phyloP scores from a whole-genome alignment of 371 early-diverging fungal species.

The Syncephalastrum monosporum region DNA sequence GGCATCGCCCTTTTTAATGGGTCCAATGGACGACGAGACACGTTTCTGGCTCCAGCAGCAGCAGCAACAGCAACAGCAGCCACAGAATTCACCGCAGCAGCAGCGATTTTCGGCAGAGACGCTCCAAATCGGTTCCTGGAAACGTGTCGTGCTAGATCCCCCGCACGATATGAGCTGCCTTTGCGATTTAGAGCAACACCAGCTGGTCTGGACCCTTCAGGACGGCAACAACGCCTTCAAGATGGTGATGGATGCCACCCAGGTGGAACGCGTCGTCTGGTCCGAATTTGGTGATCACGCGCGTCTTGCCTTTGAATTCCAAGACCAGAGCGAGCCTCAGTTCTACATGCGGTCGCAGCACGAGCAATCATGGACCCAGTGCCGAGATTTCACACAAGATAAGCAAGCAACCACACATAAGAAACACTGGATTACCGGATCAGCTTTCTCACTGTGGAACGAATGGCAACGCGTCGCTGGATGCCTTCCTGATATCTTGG shows the following conservation, averaged over 20 bases:
- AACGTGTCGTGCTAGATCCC: slow-evolving; percentile 55
- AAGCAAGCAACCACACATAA: slow-evolving; percentile 28
- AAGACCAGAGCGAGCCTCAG: too few relatives aligned
- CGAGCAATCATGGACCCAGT: slow-evolving; percentile 27
- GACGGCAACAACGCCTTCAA: slow-evolving; percentile 67
- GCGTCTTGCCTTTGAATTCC: too few relatives aligned
- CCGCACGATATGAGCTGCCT: slow-evolving; percentile 58
- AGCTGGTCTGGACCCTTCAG: slow-evolving; percentile 66
- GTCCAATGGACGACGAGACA: not conserved
- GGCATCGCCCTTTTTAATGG: not conserved
- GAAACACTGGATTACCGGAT: too few relatives aligned
- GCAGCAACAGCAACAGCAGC: not conserved
- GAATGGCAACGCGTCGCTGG: too few relatives aligned
- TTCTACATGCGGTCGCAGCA: too few relatives aligned
- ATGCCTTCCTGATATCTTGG: too few relatives aligned
- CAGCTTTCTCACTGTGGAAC: too few relatives aligned
- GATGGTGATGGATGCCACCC: slow-evolving; percentile 59
- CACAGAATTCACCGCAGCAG: not conserved
- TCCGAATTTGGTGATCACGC: too few relatives aligned
- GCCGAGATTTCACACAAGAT: slow-evolving; percentile 43
- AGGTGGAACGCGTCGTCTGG: slow-evolving; percentile 7
- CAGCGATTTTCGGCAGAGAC: slow-evolving; percentile 51
- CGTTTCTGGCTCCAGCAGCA: not conserved
- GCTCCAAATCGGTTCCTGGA: slow-evolving; percentile 77
- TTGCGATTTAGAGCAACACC: slow-evolving; percentile 48